Evolutionary conservation across 2,329 filamentous ascomycete species (phyloP).

Genomic region (Colletotrichum sp.): DNA sequence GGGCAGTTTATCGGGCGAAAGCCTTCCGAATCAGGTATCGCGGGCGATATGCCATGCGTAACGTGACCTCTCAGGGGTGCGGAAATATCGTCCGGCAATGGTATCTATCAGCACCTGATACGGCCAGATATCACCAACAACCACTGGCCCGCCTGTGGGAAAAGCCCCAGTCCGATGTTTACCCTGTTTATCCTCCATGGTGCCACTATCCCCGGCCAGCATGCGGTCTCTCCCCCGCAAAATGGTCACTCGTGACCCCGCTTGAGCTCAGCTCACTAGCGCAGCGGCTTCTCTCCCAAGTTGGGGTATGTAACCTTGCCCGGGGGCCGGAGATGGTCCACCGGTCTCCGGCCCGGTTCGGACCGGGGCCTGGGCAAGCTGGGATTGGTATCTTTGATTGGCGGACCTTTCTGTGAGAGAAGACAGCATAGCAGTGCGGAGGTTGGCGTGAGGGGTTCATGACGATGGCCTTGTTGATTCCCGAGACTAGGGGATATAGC

Average conservation of each 20-base stretch:
- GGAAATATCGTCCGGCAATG: background rate
- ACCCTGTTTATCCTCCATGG: background rate
- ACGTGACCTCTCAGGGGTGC: background rate
- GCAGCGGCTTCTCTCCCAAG: background rate
- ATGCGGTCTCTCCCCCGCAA: conserved; percentile 2
- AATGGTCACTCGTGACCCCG: background rate
- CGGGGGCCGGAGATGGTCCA: background rate
- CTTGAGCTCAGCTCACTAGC: background rate
- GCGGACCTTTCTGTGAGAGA: background rate
- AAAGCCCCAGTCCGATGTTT: background rate
- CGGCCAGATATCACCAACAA: background rate
- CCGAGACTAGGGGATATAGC: background rate
- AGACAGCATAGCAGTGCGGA: background rate
- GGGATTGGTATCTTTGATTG: conserved; percentile 2
- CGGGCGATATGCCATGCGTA: background rate
- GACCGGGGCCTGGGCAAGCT: background rate
- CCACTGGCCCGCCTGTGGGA: background rate
- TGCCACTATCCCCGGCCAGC: background rate
- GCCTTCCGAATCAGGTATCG: background rate
- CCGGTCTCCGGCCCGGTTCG: conserved; percentile 12
- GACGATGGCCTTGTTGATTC: background rate
- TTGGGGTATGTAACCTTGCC: conserved; percentile 15
- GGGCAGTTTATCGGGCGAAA: background rate
- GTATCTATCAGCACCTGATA: background rate
- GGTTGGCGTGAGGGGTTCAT: background rate